Evolutionary conservation across 2,329 filamentous ascomycete genomes (phyloP), one percentile per base, ranked within the genome.

Genomic region (Exophiala bonariae): DNA sequence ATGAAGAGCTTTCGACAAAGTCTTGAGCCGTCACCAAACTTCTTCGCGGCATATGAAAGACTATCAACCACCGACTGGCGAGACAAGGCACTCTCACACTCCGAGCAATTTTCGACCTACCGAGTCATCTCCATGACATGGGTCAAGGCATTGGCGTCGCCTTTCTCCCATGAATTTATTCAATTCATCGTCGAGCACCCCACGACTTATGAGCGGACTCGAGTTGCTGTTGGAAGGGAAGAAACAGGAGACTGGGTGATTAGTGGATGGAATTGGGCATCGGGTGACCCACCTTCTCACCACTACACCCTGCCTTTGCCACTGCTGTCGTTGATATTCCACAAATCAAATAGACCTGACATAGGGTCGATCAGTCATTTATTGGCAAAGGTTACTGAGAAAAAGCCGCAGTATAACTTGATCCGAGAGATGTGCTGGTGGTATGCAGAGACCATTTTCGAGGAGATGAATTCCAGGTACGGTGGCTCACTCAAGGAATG

Each of bases 121-220:
- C 43, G 47, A 17, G 37, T 58, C 34, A 41, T 26, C 14, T 52
- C 54, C n/a, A 47, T 58, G 28, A 56, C 48, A 14, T 58, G 55
- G 55, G 48, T 56, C 34, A 56, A 56, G 34, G 55, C 54, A 9
- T 49, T 58, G 5, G 54, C 53, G 4, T 58, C 54, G 6, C 55
- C 51, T 10, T 54, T 58, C 28, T 56, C 53, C 13, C 55, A 56
- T 17, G 55, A 58, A 41, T 56, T 52, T 30, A 43, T 56, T 16
- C 55, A 56, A 37, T 56, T 56, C 41, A 44, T 58, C 16, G 47
- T 52, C 26, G 40, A 56, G 36, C 45, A 52, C 47, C 31, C 35
- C 16, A 20, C 20, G 3, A 52, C 45, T n/a, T 41, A 44, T 17
- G 30, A 51, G 30, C 45, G 45, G 8, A 47, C 44, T 8, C 45